These are phyloP conservation scores for Blepharisma japonicum DNA, from an alignment of 73 alveolate genomes.

Conservation along the genomic window DNA sequence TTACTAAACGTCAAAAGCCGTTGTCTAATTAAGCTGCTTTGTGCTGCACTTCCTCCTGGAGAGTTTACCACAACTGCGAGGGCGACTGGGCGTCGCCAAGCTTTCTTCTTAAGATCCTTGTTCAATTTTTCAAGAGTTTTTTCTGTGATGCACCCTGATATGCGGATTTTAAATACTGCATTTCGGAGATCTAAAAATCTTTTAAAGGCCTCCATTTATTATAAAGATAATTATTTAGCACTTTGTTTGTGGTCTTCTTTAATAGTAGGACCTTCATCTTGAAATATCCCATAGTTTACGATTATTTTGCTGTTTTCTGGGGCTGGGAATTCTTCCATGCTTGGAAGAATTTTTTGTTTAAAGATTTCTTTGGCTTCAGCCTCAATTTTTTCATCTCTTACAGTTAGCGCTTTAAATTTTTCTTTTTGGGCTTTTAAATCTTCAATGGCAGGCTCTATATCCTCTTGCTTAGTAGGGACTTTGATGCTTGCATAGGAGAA, in stretches of 20 bases:
- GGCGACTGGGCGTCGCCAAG: slow-evolving; percentile 21
- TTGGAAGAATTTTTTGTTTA: no score
- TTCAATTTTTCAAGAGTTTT: not conserved
- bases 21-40: slow-evolving; percentile 32
- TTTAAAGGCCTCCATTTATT: not conserved
- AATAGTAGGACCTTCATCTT: no score
- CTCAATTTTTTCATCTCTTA: no score
- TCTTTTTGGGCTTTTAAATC: no score
- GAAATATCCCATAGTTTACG: no score
- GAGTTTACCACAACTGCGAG: slow-evolving; percentile 45
- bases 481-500: not conserved
- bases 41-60: slow-evolving; percentile 48
- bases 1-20: slow-evolving; percentile 7
- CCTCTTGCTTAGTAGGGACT: not conserved
- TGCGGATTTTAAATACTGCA: not conserved
- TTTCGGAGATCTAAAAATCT: not conserved
- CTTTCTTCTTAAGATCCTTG: not conserved
- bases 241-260: no score
- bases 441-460: not conserved
- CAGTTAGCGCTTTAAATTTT: no score
- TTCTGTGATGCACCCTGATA: slow-evolving; percentile 14
- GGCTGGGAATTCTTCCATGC: no score
- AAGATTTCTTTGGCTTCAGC: no score
- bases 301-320: no score
- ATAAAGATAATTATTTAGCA: no score